Evolutionary conservation across 129 eudicot genomes (phyloP).

Genomic region (Scalesia atractyloides): DNA sequence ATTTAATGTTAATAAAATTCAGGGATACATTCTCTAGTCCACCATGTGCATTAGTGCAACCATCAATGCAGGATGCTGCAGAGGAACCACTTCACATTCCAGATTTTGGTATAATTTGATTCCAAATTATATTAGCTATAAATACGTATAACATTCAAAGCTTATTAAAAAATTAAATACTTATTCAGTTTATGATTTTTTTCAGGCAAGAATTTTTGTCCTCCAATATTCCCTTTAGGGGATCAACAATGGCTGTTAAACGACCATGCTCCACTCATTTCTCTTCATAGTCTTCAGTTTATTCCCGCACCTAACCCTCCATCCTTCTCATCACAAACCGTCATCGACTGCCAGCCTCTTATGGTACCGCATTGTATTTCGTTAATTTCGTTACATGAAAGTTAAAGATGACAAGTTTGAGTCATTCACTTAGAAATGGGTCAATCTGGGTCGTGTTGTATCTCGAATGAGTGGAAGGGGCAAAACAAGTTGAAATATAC

Average conservation of each 20-base stretch:
- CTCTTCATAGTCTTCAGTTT: constrained; percentile 74
- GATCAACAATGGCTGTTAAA: constrained; percentile 62
- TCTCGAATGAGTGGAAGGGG: not conserved
- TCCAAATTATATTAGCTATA: constrained; percentile 18
- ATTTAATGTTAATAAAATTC: constrained; percentile 35
- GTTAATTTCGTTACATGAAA: not conserved
- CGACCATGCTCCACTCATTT: constrained; percentile 62
- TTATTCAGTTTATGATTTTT: constrained; percentile 28
- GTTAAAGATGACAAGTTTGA: not conserved
- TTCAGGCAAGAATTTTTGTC: constrained; percentile 72
- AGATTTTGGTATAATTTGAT: constrained; percentile 66
- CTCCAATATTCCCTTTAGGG: constrained; percentile 92
- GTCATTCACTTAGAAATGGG: constrained; percentile 1
- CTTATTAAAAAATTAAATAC: not conserved
- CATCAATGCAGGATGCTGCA: constrained; percentile 58
- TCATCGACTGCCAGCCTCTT: constrained; percentile 85
- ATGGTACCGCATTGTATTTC: constrained; percentile 48
- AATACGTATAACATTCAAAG: constrained; percentile 11
- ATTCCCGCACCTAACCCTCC: constrained; percentile 85
- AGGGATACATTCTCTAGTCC: constrained; percentile 96
- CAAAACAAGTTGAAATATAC: not conserved
- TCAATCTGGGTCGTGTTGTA: constrained; percentile 8
- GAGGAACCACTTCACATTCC: constrained; percentile 59
- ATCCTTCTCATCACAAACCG: constrained; percentile 73
- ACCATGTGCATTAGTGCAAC: constrained; percentile 91